Evolutionary conservation across 73 alveolate species (phyloP).

Genomic region (Paramecium bursaria): DNA sequence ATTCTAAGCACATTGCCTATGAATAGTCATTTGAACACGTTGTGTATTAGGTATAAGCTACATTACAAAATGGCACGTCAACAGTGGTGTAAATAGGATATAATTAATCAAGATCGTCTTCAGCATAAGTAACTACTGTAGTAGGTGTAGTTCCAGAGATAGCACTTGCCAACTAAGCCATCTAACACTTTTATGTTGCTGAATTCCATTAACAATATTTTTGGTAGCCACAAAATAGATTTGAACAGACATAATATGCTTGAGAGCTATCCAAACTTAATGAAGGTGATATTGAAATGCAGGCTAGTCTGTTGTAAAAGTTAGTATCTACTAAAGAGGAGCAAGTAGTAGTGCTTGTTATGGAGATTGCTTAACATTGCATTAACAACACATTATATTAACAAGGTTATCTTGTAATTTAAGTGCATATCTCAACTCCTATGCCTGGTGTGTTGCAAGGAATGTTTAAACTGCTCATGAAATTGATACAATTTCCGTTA

Average conservation of each 20-base stretch:
- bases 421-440: too few species aligned
- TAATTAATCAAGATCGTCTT: neutral
- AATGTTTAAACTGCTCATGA: too few species aligned
- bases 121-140: neutral
- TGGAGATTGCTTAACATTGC: too few species aligned
- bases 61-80: neutral
- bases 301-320: conserved; percentile 9
- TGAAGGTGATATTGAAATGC: neutral
- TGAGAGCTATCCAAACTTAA: too few species aligned
- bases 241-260: neutral
- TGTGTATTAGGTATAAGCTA: neutral
- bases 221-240: conserved; percentile 17
- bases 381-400: too few species aligned
- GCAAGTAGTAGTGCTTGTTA: too few species aligned
- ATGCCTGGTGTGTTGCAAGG: too few species aligned
- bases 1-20: conserved; percentile 51
- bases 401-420: too few species aligned
- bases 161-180: neutral
- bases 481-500: too few species aligned
- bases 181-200: neutral
- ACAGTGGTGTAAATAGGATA: neutral
- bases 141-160: neutral
- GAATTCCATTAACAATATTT: conserved; percentile 47
- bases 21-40: conserved; percentile 27
- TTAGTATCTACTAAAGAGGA: too few species aligned